phyloP scores from a whole-genome alignment of 768 basidiomycete genomes.

The Naganishia onofrii region DNA sequence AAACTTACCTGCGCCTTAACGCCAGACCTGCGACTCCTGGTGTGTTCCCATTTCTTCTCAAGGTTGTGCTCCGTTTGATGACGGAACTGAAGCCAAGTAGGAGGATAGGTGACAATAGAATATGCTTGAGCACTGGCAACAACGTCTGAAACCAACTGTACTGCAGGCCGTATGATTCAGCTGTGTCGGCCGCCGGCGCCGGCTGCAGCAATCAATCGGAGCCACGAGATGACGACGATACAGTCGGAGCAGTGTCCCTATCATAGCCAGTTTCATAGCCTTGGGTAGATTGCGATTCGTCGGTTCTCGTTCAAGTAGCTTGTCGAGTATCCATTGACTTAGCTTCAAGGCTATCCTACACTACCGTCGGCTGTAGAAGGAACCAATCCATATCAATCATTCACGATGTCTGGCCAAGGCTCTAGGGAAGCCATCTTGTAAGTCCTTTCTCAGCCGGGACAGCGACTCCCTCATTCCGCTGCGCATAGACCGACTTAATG shows the following conservation, averaged over 20 bases:
- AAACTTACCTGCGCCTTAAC: background rate
- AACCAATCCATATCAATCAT: background rate
- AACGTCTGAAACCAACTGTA: background rate
- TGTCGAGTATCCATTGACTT: too few species aligned
- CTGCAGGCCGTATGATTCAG: background rate
- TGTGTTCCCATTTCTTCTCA: background rate
- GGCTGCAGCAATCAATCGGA: too few species aligned
- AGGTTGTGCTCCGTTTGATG: background rate
- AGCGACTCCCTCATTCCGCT: background rate
- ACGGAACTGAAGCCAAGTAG: background rate
- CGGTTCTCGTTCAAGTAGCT: too few species aligned
- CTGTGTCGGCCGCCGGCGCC: background rate
- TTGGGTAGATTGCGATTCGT: too few species aligned
- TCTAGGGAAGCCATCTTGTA: conserved; percentile 79
- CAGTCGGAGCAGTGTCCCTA: background rate
- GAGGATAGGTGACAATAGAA: background rate
- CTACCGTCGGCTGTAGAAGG: background rate
- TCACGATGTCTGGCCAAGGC: conserved; percentile 80
- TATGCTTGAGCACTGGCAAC: background rate
- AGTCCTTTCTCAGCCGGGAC: conserved; percentile 30
- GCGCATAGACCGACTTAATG: background rate
- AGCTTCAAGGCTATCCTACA: background rate
- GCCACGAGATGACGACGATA: conserved; percentile 5
- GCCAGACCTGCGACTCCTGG: background rate
- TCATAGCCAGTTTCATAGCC: too few species aligned